Evolutionary conservation across 768 basidiomycete genomes (phyloP), one percentile per base, ranked within the genome.

Genomic region (Lenzites betulinus): DNA sequence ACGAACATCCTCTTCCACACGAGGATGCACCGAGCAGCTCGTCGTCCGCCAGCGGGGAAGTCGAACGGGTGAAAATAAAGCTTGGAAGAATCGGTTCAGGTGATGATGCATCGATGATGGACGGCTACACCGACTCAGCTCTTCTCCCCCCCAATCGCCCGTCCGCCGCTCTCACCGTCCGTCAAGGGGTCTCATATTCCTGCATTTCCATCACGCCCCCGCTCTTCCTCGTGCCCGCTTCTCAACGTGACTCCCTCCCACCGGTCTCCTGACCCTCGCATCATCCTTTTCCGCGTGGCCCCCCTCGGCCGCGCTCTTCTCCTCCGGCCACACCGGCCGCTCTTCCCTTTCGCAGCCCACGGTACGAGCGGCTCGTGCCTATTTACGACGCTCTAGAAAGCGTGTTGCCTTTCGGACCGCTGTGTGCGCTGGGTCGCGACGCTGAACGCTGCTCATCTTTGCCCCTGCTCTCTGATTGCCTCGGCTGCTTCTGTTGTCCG

Each of bases 221-320:
- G 16, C 52, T 12, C 8, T 22, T 15, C 54, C 54, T 25, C 30
- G 35, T 38, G 30, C 26, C 26, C 54, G 25, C 20, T 22, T 22
- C 46, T 4, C n/a, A 33, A 11, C 30, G 30, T 33, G 30, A 33
- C 30, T 11, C 46, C 47, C 55, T 5, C 8, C 22, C 13, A 46
- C 25, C 55, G 47, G 55, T 57, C 55, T 57, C 47, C 55, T 57
- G 55, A 57, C 55, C 46, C 15, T 13, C 46, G 18, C 43, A n/a
- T n/a, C n/a, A 33, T 33, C 6, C 30, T 33, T 11, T 33, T 11
- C 46, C 55, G 33, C 46, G 46, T 39, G 55, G 16, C 28, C 39
- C 46, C 28, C 35, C 7, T 26, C 28, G 28, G 5, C 15, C 48
- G 26, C 30, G 33, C 22, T 9, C 20, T 36, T 36, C 23, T 33